Base-by-base conservation (phyloP, 2,329 filamentous ascomycete genomes). In the Purpureocillium lavendulum region DNA sequence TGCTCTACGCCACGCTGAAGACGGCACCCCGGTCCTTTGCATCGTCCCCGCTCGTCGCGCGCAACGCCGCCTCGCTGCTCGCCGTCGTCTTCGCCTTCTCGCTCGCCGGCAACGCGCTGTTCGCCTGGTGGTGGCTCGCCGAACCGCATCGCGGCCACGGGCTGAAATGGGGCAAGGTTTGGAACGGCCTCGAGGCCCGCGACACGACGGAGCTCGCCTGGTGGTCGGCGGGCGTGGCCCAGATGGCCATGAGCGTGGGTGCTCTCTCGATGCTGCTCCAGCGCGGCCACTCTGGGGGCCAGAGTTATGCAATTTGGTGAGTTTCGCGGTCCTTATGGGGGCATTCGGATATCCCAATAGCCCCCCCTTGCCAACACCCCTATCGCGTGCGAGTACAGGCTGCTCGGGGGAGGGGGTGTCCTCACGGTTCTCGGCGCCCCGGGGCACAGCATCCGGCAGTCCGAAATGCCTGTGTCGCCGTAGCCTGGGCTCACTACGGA, bases 121-220 rank as follows among this genome's bases (percentile, higher is more conserved):
- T 73, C 46, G 65, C 63, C 13, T 55, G 48, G 32, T 74, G 68
- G 69, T 75, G 70, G 69, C 50, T 71, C 3, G 52, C 53, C 30
- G 52, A 56, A 46, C 64, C 65, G 15, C 63, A 65, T 13, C 53
- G 58, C 9, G 63, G 64, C 2, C 56, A 54, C 34, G 63, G 64
- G 2, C 56, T 67, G 45, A 69, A 71, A 48, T 56, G 64, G 39
- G 69, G 69, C 34, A 69, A 67, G 52, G 62, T 59, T 46, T 67
- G 58, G 51, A 56, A 62, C 49, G 64, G 57, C 17, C 52, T 44
- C 33, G 64, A 61, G 43, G 62, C 52, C 33, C 59, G 55, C 26
- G 71, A 75, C 51, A 67, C 64, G 24, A 70, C 69, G 3, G 71
- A 75, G 54, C 46, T 73, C 49, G 62, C 65, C 2, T 72, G 62